Evolutionary conservation across 2,329 filamentous ascomycete genomes (phyloP).

Genomic region (Domatiomyces catenatus): DNA sequence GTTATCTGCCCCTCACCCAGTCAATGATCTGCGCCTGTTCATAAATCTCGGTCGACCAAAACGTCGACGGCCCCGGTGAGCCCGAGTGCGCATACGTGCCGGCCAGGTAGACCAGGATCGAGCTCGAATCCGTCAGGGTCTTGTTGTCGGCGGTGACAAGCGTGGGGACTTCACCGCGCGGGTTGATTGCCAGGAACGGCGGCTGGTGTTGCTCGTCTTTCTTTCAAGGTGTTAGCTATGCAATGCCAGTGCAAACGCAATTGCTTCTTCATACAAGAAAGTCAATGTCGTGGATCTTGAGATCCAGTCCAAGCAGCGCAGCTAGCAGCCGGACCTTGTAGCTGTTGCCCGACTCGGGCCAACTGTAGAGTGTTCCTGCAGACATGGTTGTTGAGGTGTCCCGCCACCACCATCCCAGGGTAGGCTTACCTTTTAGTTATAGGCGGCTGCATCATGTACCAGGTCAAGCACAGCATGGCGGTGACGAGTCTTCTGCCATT

Average conservation of each 20-base stretch:
- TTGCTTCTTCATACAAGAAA: constrained; percentile 1
- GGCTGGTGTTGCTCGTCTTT: constrained; percentile 18
- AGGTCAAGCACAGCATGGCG: neutral
- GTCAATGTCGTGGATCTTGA: constrained; percentile 3
- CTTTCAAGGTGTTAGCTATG: neutral
- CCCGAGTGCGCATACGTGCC: constrained; percentile 1
- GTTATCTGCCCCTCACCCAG: constrained; percentile 1
- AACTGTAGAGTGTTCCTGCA: constrained; percentile 2
- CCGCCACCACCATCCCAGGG: no score
- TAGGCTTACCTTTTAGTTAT: neutral
- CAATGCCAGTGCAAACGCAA: neutral
- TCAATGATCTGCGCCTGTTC: constrained; percentile 8
- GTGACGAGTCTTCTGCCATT: neutral
- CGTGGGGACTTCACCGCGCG: constrained; percentile 51
- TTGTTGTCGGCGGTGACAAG: constrained; percentile 5
- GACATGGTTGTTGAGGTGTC: neutral
- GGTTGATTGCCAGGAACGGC: constrained; percentile 36
- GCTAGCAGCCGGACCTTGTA: constrained; percentile 8
- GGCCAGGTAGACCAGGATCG: constrained; percentile 6
- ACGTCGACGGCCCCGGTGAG: constrained; percentile 1
- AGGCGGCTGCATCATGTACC: no score
- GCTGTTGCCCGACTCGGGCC: constrained; percentile 6
- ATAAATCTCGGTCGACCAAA: constrained; percentile 3
- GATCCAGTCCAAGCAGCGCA: neutral
- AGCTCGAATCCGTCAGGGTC: constrained; percentile 5